Base-by-base conservation (phyloP, 2,329 filamentous ascomycete genomes). In the Seiridium unicorne region DNA sequence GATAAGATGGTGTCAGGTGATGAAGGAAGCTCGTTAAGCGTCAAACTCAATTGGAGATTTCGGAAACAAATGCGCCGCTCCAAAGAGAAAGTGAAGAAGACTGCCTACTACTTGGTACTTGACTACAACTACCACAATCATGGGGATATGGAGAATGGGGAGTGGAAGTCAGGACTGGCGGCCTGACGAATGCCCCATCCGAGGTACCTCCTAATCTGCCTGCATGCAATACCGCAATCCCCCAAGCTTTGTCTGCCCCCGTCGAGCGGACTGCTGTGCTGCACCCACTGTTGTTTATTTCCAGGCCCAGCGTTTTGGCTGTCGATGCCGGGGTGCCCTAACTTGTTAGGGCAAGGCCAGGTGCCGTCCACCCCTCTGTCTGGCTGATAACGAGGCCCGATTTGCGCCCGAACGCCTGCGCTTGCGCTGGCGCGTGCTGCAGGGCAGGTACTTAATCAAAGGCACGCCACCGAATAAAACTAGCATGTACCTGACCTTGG, bases 401-500 rank as follows among this genome's bases (percentile, higher is more conserved):
- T 59, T 54, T 47, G 49, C 18, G 57, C 57, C 57, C 57, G 57
- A 59, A 11, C 36, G 51, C 11, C 51, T 35, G 51, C 40, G 18
- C 35, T 55, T 42, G 36, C n/a, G 31, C 51, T 42, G 36, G 51
- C 51, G 38, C 5, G 5, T 31, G 51, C 38, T 55, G 26, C 10
- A 49, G 35, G 32, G 32, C 40, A 35, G 55, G 46, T 49, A 58
- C 55, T 46, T 49, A 49, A 58, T 46, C 55, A 49, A 44, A 44
- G 42, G 44, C 47, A 36, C 57, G 57, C 57, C 57, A 44, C 57
- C 57, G 32, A 59, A 54, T 42, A 26, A 31, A 59, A 59, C n/a
- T 31, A 31, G 35, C 31, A 53, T 42, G 57, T 59, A 59, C 57
- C 49, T 58, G 31, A 7, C 55, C 35, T 42, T 38, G 51, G 26